Evolutionary conservation across 2,329 filamentous ascomycete species (phyloP).

Genomic region (Ciborinia camelliae): DNA sequence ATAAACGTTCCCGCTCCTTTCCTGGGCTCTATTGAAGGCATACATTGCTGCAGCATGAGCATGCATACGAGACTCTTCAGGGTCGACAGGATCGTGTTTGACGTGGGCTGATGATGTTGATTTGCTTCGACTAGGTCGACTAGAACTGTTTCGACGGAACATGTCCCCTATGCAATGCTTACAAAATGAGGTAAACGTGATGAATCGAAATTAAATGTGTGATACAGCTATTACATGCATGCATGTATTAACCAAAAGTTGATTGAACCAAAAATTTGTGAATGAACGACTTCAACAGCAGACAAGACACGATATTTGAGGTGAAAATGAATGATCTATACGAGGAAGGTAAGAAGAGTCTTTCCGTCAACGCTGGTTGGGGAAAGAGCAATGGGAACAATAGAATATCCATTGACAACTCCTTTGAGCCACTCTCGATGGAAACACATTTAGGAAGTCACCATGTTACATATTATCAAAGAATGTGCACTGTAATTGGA

Average conservation of each 20-base stretch:
- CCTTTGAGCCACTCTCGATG: background rate
- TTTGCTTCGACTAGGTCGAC: slow-evolving; percentile 49
- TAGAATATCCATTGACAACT: background rate
- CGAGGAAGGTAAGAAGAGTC: background rate
- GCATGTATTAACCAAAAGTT: slow-evolving; percentile 37
- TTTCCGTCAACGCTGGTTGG: slow-evolving; percentile 13
- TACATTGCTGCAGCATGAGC: slow-evolving; percentile 60
- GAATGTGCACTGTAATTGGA: background rate
- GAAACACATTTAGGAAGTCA: background rate
- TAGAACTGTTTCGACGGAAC: slow-evolving; percentile 43
- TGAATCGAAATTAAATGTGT: slow-evolving; percentile 34
- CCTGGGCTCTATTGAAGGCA: slow-evolving; percentile 55
- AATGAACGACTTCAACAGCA: slow-evolving; percentile 15
- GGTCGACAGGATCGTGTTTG: slow-evolving; percentile 49
- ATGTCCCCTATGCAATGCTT: slow-evolving; percentile 28
- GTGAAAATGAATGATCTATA: slow-evolving; percentile 37
- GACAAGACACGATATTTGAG: slow-evolving; percentile 30
- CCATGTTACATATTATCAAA: background rate
- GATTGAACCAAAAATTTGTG: slow-evolving; percentile 19
- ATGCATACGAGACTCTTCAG: slow-evolving; percentile 51
- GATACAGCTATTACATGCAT: slow-evolving; percentile 30
- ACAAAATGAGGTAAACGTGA: slow-evolving; percentile 29
- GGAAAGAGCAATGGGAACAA: slow-evolving; percentile 14
- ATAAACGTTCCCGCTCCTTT: slow-evolving; percentile 40
- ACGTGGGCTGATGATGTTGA: slow-evolving; percentile 50